A percentile compares a stretch with the other conserved stretches of the same genome.
phyloP scores from a whole-genome alignment of 73 alveolate species.

The Paramecium sexaurelia region DNA sequence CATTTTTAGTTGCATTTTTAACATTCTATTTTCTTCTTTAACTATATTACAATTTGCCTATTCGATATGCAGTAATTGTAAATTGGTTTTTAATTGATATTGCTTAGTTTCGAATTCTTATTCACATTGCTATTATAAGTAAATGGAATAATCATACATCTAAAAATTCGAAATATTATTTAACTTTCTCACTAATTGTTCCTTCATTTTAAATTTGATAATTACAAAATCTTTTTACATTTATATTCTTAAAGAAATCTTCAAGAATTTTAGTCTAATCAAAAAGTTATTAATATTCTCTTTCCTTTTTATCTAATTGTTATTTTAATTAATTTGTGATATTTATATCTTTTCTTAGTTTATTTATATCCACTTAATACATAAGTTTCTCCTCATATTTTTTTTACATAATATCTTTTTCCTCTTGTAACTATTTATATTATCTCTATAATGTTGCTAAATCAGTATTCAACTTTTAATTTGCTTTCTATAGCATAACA shows the following conservation, averaged over 20 bases:
- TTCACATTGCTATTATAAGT: neutral
- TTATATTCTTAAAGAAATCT: neutral
- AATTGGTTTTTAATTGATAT: constrained; percentile 30
- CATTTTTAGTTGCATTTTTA: constrained; percentile 21
- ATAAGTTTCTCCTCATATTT: constrained; percentile 33
- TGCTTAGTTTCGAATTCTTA: neutral
- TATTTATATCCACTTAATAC: neutral
- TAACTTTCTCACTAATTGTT: constrained; percentile 22
- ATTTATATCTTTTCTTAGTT: constrained; percentile 18
- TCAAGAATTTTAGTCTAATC: neutral
- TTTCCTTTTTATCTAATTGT: neutral
- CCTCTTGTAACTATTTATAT: neutral
- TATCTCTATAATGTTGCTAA: neutral
- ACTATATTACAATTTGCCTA: constrained; percentile 42
- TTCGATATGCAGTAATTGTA: constrained; percentile 8
- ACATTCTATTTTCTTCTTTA: constrained; percentile 58
- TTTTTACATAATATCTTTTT: constrained; percentile 19
- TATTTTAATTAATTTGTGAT: neutral
- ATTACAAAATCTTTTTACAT: constrained; percentile 6
- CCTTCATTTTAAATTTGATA: constrained; percentile 4
- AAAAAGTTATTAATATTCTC: neutral
- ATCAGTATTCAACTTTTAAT: neutral
- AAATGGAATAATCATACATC: neutral
- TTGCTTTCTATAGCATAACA: neutral
- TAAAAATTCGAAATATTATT: constrained; percentile 7